phyloP scores from a whole-genome alignment of 306 rosid species.

The Sophora flavescens region DNA sequence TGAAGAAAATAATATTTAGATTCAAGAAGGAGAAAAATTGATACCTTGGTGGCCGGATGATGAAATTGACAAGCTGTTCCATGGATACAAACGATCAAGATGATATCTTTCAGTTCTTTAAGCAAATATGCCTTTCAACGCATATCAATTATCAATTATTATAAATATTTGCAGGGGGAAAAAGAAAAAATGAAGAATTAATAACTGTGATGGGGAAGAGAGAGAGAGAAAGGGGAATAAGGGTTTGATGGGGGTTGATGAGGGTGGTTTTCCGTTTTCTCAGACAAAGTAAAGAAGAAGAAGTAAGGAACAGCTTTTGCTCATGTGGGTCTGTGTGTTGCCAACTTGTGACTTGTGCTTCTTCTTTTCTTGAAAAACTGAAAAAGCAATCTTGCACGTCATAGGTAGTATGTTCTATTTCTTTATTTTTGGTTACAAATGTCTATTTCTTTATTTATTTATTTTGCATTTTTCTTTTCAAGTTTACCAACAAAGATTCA shows the following conservation, averaged over 20 bases:
- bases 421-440: no score
- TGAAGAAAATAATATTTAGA: neutral
- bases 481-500: slow-evolving; percentile 13
- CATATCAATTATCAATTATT: slow-evolving; percentile 15
- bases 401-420: neutral
- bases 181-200: neutral
- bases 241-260: slow-evolving; percentile 42
- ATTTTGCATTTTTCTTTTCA: neutral
- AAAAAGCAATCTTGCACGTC: slow-evolving; percentile 33
- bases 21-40: neutral
- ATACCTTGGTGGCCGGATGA: slow-evolving; percentile 64
- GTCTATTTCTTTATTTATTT: no score
- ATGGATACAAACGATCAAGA: slow-evolving; percentile 58
- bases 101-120: slow-evolving; percentile 25
- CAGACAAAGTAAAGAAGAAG: slow-evolving; percentile 31
- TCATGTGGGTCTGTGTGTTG: slow-evolving; percentile 30
- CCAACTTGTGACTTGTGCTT: no score
- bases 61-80: slow-evolving; percentile 67
- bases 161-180: neutral
- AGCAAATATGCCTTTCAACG: slow-evolving; percentile 36
- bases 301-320: slow-evolving; percentile 30
- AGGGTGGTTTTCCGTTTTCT: no score
- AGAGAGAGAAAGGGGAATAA: neutral
- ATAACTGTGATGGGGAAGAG: neutral
- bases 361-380: slow-evolving; percentile 32